Base-by-base conservation (phyloP, 345 rosid species). In the Citrus unshiu region DNA sequence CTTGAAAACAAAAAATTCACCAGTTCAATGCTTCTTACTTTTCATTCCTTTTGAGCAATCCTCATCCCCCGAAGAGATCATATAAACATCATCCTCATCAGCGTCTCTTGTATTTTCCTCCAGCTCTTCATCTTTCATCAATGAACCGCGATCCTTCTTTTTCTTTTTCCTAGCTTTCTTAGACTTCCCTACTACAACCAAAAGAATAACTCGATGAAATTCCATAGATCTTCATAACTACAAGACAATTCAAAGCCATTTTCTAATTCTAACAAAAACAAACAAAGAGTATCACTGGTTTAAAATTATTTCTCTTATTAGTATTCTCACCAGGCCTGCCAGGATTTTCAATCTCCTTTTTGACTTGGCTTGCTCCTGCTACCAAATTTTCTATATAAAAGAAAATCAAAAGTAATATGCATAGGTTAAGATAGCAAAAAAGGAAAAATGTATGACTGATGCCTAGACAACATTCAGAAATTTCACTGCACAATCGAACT, bases 161-260 rank as follows among this genome's bases (percentile, higher is more conserved):
- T 77, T 80, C 79, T 81, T 86, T 82, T 77, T 82, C 82, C 77
- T 78, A 43, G 67, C 80, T 84, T 81, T 88, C 84, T 78, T 78
- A 27, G 83, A 76, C 80, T 82, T 77, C 75, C 77, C 88, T 86
- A 71, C 24, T 80, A 65, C 35, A 74, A 61, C 68, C 12, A 65
- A 32, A 78, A 37, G 54, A 25, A 54, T 49, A 62, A 70, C 34
- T 35, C 51, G 27, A 29, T 70, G 9, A 9, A 13, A 27, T 40
- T 37, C 68, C 62, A 43, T 22, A 35, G 14, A 25, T 68, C 25
- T 51, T 40, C 40, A 60, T 70, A 39, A 63, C 25, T 18, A 76
- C 34, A 13, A 16, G 62, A 75, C 24, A 22, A 32, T 32, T 51
- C 8, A 65, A 9, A 29, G 49, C 39, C 61, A 65, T 70, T 30